phyloP scores from a whole-genome alignment of 2,329 filamentous ascomycete genomes.

The Penicillium brasilianum region DNA sequence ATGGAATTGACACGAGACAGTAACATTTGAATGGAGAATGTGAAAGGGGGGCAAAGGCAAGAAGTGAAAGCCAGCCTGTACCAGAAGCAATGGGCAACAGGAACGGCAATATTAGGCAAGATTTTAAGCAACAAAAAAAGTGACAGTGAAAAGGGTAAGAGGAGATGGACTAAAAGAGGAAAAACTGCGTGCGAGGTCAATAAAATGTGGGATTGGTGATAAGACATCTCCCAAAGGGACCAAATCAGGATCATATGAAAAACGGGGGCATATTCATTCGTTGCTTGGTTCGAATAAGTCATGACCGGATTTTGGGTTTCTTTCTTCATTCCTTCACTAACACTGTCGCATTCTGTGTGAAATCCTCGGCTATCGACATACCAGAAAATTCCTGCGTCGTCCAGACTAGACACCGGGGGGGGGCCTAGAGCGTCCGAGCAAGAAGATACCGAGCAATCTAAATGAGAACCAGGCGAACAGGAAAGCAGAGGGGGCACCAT shows the following conservation, averaged over 20 bases:
- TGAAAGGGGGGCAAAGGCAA: constrained; percentile 1
- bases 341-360: constrained; percentile 10
- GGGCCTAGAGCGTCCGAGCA: constrained; percentile 1
- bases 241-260: constrained; percentile 22
- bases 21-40: background rate
- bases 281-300: constrained; percentile 34
- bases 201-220: constrained; percentile 18
- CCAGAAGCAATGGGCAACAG: constrained; percentile 11
- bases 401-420: background rate
- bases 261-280: constrained; percentile 35
- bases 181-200: constrained; percentile 14
- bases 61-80: constrained; percentile 17
- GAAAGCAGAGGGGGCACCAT: constrained; percentile 12
- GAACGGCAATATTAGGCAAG: constrained; percentile 28
- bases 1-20: background rate
- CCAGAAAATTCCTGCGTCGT: constrained; percentile 10
- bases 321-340: constrained; percentile 13
- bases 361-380: constrained; percentile 1
- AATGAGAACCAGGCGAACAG: constrained; percentile 18
- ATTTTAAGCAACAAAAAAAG: constrained; percentile 24
- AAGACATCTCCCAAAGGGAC: constrained; percentile 15
- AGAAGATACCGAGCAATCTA: constrained; percentile 19
- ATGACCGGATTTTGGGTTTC: constrained; percentile 24
- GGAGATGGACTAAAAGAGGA: constrained; percentile 15
- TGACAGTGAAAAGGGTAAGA: constrained; percentile 26